These are phyloP conservation scores for Syzygium grande DNA, from an alignment of 345 rosid genomes.

Conservation along the genomic window DNA sequence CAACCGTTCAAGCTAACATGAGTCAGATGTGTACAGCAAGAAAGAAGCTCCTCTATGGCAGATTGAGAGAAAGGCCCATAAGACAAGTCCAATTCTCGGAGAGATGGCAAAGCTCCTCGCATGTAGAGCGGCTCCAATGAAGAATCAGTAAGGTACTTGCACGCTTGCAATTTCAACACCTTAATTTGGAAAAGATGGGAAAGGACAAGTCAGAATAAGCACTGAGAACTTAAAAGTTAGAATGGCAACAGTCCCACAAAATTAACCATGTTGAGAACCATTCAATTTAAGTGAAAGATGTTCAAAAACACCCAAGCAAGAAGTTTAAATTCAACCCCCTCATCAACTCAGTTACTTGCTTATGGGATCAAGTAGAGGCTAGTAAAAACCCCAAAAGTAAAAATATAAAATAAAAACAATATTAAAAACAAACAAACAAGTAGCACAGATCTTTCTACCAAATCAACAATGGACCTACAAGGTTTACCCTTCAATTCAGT, in stretches of 20 bases:
- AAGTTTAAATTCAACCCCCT: neutral
- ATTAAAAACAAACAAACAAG: neutral
- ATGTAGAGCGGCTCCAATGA: constrained; percentile 93
- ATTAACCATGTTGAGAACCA: neutral
- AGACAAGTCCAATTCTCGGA: constrained; percentile 85
- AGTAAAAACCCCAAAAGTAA: neutral
- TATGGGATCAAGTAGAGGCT: neutral
- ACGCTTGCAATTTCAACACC: constrained; percentile 94
- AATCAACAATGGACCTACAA: neutral
- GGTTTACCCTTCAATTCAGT: neutral
- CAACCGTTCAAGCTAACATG: constrained; percentile 96
- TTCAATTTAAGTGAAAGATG: neutral
- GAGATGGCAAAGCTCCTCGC: constrained; percentile 68
- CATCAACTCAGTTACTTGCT: neutral
- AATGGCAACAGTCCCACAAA: neutral
- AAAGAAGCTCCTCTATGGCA: constrained; percentile 94
- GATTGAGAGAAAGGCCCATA: constrained; percentile 88
- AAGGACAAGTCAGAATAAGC: neutral
- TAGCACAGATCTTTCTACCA: too few species aligned
- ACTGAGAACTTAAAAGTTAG: neutral
- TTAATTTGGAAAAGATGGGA: constrained; percentile 8
- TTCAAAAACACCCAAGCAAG: neutral
- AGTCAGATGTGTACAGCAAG: constrained; percentile 82
- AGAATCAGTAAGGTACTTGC: constrained; percentile 84
- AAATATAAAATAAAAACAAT: neutral